These are phyloP conservation scores for Pseudocercospora vitis DNA, from an alignment of 2,329 filamentous ascomycete species.

Conservation along the genomic window DNA sequence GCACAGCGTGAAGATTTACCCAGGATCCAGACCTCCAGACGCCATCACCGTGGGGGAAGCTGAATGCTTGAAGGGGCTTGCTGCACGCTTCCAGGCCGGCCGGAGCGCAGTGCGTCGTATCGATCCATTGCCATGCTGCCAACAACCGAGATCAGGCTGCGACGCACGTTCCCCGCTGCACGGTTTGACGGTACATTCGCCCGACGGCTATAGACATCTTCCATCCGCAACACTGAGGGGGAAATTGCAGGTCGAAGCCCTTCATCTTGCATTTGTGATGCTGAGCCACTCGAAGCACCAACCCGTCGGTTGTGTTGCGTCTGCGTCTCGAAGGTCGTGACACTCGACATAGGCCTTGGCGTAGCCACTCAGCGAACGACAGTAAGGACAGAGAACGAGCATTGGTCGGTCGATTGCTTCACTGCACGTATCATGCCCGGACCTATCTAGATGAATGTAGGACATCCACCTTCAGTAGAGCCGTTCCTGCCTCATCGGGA, in stretches of 20 bases:
- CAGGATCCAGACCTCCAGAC: constrained; percentile 5
- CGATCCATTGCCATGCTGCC: neutral
- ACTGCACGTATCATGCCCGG: neutral
- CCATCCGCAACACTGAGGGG: neutral
- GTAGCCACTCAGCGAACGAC: neutral
- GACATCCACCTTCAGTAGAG: neutral
- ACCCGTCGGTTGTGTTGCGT: constrained; percentile 13
- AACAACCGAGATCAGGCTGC: neutral
- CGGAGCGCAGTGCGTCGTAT: no score
- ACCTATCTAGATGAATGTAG: neutral
- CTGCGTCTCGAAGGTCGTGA: constrained; percentile 8
- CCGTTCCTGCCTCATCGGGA: neutral
- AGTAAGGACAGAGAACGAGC: neutral
- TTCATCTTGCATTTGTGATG: constrained; percentile 17
- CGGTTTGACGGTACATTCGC: neutral
- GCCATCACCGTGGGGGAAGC: neutral
- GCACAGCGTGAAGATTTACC: constrained; percentile 12
- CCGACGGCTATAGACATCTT: neutral
- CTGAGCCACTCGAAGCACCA: constrained; percentile 10
- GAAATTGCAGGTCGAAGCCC: constrained; percentile 13
- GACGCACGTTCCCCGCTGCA: neutral
- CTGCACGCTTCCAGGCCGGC: no score
- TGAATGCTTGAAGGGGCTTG: neutral
- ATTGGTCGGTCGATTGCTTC: neutral
- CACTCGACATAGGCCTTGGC: neutral